Percentiles rank a stretch among this genome's conserved stretches.
phyloP scores from a whole-genome alignment of 2,329 filamentous ascomycete species.

The Alternaria sp. region DNA sequence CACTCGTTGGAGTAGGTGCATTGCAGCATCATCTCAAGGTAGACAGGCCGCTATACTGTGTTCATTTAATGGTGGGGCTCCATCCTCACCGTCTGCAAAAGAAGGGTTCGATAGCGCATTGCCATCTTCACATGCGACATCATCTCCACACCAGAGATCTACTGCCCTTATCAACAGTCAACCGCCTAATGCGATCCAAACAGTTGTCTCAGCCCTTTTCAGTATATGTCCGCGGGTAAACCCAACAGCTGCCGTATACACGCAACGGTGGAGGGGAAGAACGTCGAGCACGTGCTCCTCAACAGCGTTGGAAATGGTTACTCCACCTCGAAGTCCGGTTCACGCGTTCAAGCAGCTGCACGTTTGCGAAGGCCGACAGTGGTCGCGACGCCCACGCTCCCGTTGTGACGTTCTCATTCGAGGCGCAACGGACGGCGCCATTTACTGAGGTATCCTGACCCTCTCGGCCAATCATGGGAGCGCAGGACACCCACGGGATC shows the following conservation, averaged over 20 bases:
- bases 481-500: constrained; percentile 28
- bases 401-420: constrained; percentile 37
- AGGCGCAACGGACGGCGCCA: constrained; percentile 26
- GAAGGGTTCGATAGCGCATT: constrained; percentile 5
- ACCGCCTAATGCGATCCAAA: not conserved
- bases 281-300: constrained; percentile 27
- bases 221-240: constrained; percentile 1
- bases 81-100: not conserved
- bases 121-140: constrained; percentile 13
- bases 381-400: constrained; percentile 35
- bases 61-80: not conserved
- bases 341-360: constrained; percentile 26
- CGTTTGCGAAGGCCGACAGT: constrained; percentile 20
- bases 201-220: not conserved
- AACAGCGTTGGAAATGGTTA: constrained; percentile 10
- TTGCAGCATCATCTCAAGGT: not conserved
- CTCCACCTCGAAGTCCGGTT: not conserved
- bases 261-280: constrained; percentile 2
- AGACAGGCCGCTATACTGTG: not conserved
- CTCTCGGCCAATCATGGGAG: constrained; percentile 31
- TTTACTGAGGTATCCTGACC: constrained; percentile 1
- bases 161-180: not conserved
- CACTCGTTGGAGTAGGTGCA: not conserved
- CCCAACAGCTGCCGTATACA: not conserved
- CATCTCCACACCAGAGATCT: not conserved